A percentile compares a stretch with the other conserved stretches of the same genome.
Evolutionary conservation across 2,329 filamentous ascomycete genomes (phyloP).

Genomic region (Daldinia eschscholtzii): DNA sequence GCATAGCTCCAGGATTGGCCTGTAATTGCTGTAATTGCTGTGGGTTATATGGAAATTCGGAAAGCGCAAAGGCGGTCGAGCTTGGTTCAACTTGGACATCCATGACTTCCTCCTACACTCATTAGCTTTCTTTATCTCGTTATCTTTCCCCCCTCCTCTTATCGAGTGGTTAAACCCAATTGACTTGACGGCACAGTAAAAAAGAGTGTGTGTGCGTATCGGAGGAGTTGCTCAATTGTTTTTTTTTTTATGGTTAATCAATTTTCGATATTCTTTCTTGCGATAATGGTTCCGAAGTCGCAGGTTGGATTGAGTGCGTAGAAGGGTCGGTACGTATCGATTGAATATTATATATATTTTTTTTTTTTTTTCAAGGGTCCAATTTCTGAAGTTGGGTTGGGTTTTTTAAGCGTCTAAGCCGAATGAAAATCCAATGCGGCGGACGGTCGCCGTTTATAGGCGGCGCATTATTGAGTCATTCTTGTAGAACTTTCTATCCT

Average conservation of each 20-base stretch:
- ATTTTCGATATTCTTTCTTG: background rate
- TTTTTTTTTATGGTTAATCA: background rate
- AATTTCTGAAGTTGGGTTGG: conserved; percentile 13
- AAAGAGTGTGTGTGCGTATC: background rate
- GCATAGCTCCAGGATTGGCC: conserved; percentile 34
- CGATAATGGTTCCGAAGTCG: conserved; percentile 6
- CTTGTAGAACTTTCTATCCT: conserved; percentile 54
- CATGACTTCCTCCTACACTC: conserved; percentile 34
- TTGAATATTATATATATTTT: background rate
- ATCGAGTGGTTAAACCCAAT: conserved; percentile 14
- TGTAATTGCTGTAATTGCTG: conserved; percentile 1
- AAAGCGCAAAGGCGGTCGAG: conserved; percentile 31
- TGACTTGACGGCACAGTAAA: background rate
- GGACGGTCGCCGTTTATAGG: conserved; percentile 52
- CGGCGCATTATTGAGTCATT: conserved; percentile 47
- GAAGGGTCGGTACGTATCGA: conserved; percentile 21
- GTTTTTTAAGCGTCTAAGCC: conserved; percentile 21
- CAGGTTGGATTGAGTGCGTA: conserved; percentile 15
- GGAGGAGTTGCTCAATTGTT: background rate
- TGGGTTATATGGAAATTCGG: conserved; percentile 18
- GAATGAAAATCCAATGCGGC: conserved; percentile 49
- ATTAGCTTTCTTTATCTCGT: conserved; percentile 22
- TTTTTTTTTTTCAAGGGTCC: conserved; percentile 9
- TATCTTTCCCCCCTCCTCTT: conserved; percentile 15
- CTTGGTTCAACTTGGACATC: conserved; percentile 46